Percentiles rank a stretch among this genome's conserved stretches.
phyloP scores from a whole-genome alignment of 495 filamentous ascomycete genomes.

The Hyphodiscus hymeniophilus region DNA sequence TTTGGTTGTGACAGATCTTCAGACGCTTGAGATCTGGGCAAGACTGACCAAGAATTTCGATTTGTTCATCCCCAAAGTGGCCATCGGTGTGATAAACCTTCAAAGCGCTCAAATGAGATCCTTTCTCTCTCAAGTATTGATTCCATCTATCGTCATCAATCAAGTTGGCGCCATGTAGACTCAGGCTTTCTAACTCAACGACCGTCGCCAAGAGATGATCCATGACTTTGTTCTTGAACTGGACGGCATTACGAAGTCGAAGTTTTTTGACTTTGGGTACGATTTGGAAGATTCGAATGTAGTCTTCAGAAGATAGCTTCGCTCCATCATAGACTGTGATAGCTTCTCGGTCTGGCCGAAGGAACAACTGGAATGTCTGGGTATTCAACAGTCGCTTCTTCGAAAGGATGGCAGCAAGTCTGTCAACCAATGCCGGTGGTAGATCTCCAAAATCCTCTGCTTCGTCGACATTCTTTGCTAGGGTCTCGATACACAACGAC shows the following conservation, averaged over 20 bases:
- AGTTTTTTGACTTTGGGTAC: constrained; percentile 58
- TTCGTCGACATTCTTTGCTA: constrained; percentile 73
- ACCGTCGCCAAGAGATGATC: constrained; percentile 69
- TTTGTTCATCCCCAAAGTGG: constrained; percentile 45
- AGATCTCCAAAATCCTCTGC: constrained; percentile 80
- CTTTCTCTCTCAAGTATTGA: constrained; percentile 52
- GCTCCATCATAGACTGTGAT: constrained; percentile 77
- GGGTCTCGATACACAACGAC: constrained; percentile 75
- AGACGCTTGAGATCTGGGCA: constrained; percentile 62
- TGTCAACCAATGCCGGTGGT: constrained; percentile 56
- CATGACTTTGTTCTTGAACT: constrained; percentile 76
- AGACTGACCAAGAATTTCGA: constrained; percentile 39
- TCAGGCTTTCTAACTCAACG: constrained; percentile 51
- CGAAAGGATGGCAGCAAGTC: constrained; percentile 71
- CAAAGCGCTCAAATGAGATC: constrained; percentile 52
- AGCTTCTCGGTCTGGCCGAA: constrained; percentile 55
- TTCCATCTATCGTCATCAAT: constrained; percentile 65
- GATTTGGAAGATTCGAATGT: constrained; percentile 69
- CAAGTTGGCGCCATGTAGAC: constrained; percentile 70
- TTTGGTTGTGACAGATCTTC: constrained; percentile 56
- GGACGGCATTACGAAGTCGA: constrained; percentile 70
- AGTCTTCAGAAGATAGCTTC: constrained; percentile 66
- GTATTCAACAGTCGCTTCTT: constrained; percentile 67
- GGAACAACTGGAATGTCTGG: constrained; percentile 64
- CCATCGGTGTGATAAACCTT: constrained; percentile 70